Conservation (phyloP, 306 rosid genomes). For the Calophaca sinica region DNA sequence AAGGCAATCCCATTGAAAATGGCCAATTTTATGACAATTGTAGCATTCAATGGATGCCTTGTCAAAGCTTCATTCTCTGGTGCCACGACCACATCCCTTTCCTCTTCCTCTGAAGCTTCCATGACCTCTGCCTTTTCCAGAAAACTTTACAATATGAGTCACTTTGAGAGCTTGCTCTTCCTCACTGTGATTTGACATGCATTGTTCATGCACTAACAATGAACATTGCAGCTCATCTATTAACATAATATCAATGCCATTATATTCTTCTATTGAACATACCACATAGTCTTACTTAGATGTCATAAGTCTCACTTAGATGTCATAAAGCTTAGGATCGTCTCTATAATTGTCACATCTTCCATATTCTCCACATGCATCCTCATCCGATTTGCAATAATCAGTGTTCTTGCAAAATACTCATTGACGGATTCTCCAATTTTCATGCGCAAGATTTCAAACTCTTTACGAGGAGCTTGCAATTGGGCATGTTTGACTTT, state of each 20-base stretch:
- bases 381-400: too few relatives aligned
- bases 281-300: too few relatives aligned
- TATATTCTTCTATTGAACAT: too few relatives aligned
- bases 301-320: not conserved
- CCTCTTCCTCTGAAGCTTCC: constrained; percentile 2
- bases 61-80: not conserved
- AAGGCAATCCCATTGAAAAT: not conserved
- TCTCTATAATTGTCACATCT: not conserved
- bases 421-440: not conserved
- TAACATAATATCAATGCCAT: too few relatives aligned
- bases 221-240: too few relatives aligned
- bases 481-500: not conserved
- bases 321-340: not conserved
- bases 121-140: not conserved
- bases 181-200: not conserved
- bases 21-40: not conserved
- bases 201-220: not conserved
- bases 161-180: constrained; percentile 8
- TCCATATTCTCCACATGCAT: not conserved
- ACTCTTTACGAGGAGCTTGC: not conserved
- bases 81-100: not conserved
- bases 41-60: constrained; percentile 2
- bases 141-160: not conserved
- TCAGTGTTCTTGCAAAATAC: too few relatives aligned
- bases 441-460: not conserved